Conservation (phyloP, 352 stramenopile genomes). For the Pythium folliculosum region DNA sequence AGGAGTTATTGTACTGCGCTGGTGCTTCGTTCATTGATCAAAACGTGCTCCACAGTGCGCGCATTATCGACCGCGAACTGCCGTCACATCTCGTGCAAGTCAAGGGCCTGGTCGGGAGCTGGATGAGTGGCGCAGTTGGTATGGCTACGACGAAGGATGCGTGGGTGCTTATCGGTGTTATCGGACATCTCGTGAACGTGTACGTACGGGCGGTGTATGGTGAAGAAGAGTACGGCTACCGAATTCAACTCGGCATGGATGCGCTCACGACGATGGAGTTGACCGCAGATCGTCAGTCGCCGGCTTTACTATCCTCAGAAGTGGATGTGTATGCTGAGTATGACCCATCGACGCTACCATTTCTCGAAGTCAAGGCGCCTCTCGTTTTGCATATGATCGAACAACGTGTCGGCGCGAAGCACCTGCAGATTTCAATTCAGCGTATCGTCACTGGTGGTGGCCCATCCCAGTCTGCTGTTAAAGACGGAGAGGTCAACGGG, state of each 20-base stretch:
- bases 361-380: conserved; percentile 81
- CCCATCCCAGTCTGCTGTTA: conserved; percentile 18
- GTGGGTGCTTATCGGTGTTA: conserved; percentile 81
- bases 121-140: conserved; percentile 75
- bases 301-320: conserved; percentile 67
- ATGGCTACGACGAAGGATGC: conserved; percentile 87
- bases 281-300: conserved; percentile 60
- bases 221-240: conserved; percentile 85
- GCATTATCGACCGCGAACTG: conserved; percentile 82
- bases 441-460: conserved; percentile 60
- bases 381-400: conserved; percentile 89
- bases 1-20: conserved; percentile 70
- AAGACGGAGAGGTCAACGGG: conserved; percentile 26
- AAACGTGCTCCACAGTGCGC: conserved; percentile 68
- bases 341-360: conserved; percentile 64
- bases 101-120: conserved; percentile 76
- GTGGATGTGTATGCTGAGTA: conserved; percentile 87
- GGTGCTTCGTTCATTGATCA: conserved; percentile 76
- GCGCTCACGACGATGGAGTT: conserved; percentile 85
- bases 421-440: conserved; percentile 76
- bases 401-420: conserved; percentile 72
- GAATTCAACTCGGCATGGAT: conserved; percentile 85
- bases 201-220: conserved; percentile 81
- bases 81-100: conserved; percentile 82
- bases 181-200: conserved; percentile 80